Conservation (phyloP, 2,329 filamentous ascomycete genomes). For the Trichophyton simii region DNA sequence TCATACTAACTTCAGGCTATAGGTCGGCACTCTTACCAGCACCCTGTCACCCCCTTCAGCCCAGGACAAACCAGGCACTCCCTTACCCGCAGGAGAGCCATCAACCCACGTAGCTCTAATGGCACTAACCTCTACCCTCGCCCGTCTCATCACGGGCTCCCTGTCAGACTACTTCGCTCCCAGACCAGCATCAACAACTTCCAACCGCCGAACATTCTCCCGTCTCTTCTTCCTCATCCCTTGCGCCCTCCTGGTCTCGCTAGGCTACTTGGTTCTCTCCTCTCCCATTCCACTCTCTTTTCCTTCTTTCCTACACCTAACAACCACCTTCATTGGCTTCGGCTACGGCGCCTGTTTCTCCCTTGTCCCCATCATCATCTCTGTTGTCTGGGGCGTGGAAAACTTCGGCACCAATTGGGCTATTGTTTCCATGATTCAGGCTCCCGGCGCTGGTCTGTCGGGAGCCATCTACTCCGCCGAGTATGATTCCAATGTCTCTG, state of each 20-base stretch:
- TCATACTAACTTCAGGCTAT: conserved; percentile 2
- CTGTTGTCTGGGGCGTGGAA: conserved; percentile 96
- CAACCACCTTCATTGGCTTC: conserved; percentile 71
- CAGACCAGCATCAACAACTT: conserved; percentile 34
- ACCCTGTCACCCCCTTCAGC: conserved; percentile 61
- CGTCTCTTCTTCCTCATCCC: conserved; percentile 67
- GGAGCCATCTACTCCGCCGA: conserved; percentile 64
- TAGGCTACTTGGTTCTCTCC: conserved; percentile 66
- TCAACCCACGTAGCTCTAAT: conserved; percentile 84
- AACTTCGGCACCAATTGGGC: conserved; percentile 99
- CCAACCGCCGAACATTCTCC: conserved; percentile 47
- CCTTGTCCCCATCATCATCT: conserved; percentile 80
- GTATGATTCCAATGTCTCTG: conserved; percentile 26
- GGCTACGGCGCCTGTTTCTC: conserved; percentile 90
- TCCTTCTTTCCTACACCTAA: conserved; percentile 68
- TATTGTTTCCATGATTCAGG: conserved; percentile 83
- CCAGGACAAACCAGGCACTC: conserved; percentile 26
- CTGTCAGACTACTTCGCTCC: conserved; percentile 77
- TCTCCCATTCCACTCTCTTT: conserved; percentile 68
- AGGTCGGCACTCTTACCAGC: conserved; percentile 77
- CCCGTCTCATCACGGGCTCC: conserved; percentile 77
- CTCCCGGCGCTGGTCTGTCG: conserved; percentile 78
- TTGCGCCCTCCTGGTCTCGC: conserved; percentile 59
- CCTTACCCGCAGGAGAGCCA: conserved; percentile 49
- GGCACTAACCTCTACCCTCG: conserved; percentile 77